phyloP scores from a whole-genome alignment of 2,329 filamentous ascomycete species.

The Paracamarosporium sp. region DNA sequence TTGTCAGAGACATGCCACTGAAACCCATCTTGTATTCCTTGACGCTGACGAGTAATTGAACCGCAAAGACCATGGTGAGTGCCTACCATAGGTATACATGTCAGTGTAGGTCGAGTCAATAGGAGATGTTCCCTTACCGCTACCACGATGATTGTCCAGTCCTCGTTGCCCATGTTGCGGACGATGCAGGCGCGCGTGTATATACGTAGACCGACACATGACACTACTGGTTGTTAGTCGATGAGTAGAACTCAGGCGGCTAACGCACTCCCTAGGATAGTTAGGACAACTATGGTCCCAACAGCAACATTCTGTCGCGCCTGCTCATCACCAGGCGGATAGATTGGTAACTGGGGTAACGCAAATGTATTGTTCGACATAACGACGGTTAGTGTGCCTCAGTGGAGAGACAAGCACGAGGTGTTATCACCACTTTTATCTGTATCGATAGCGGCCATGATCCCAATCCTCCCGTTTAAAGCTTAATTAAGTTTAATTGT shows the following conservation, averaged over 20 bases:
- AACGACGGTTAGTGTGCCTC: not conserved
- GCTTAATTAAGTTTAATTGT: conserved; percentile 13
- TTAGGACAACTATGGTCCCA: conserved; percentile 23
- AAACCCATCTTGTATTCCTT: conserved; percentile 24
- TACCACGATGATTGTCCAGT: conserved; percentile 34
- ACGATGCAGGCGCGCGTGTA: conserved; percentile 33
- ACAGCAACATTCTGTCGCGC: conserved; percentile 25
- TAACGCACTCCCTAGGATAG: conserved; percentile 25
- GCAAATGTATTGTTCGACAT: conserved; percentile 16
- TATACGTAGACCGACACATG: conserved; percentile 26
- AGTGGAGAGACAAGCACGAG: not conserved
- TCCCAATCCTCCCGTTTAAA: conserved; percentile 11
- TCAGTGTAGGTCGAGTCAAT: not conserved
- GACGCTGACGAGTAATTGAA: conserved; percentile 17
- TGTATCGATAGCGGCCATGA: conserved; percentile 3
- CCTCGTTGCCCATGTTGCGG: conserved; percentile 33
- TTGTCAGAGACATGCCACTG: conserved; percentile 21
- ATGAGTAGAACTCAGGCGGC: too few species aligned
- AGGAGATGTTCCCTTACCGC: conserved; percentile 19
- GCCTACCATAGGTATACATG: not conserved
- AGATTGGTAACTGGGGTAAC: conserved; percentile 19
- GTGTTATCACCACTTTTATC: not conserved
- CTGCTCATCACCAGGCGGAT: conserved; percentile 22
- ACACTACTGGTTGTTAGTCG: conserved; percentile 14
- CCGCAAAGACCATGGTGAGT: conserved; percentile 21